Percentiles rank a stretch among this genome's conserved stretches.
These are phyloP conservation scores for Russula sp. DNA, from an alignment of 768 basidiomycete species.

Conservation along the genomic window DNA sequence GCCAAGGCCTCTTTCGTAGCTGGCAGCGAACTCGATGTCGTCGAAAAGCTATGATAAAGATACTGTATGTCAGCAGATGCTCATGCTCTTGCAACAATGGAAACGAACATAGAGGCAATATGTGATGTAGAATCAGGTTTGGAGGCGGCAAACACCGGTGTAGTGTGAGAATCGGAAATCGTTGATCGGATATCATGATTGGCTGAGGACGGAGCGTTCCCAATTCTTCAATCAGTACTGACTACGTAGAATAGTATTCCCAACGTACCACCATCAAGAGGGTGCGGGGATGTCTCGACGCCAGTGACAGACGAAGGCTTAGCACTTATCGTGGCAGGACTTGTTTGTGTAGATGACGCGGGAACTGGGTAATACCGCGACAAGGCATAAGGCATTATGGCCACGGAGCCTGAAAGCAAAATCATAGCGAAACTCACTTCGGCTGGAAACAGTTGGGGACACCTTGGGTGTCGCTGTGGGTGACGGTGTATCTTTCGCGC, in stretches of 20 bases:
- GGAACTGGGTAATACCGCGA: background rate
- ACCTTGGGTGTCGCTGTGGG: background rate
- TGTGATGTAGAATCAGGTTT: background rate
- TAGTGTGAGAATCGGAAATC: background rate
- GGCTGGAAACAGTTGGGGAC: background rate
- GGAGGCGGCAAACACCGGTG: background rate
- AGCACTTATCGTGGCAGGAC: background rate
- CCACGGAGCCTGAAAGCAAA: background rate
- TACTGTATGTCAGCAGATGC: background rate
- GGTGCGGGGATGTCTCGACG: background rate
- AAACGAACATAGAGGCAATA: background rate
- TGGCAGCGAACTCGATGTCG: background rate
- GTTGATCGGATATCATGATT: background rate
- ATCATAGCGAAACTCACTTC: background rate
- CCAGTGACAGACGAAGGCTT: background rate
- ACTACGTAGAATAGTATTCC: background rate
- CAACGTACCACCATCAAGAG: background rate
- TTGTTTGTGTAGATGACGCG: background rate
- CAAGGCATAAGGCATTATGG: background rate
- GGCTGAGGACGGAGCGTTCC: background rate
- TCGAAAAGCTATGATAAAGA: background rate
- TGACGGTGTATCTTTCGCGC: background rate
- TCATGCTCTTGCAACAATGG: background rate
- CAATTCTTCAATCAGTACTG: background rate
- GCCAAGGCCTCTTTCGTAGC: background rate